Base-by-base conservation (phyloP, 768 basidiomycete genomes). In the Leccinum variicolor region DNA sequence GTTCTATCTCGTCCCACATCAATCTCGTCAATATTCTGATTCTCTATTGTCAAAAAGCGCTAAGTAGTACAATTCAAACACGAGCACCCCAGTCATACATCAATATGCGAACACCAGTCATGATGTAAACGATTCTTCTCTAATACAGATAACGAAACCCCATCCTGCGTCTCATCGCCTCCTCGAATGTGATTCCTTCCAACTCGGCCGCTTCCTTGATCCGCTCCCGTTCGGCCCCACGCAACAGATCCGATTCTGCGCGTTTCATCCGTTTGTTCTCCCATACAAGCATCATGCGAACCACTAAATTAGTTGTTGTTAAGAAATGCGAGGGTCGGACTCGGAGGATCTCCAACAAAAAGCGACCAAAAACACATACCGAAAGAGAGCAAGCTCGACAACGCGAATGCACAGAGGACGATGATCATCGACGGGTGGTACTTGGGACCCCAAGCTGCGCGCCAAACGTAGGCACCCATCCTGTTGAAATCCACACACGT, bases 341-440 rank as follows among this genome's bases (percentile, higher is more conserved):
- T 39, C 10, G 1, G 15, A 26, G 28, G 3, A 31, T 4, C 46
- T 15, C 25, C 6, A 19, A 39, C 5, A 13, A 7, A 19, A 4
- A 19, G 8, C 2, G 21, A 13, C 26, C 10, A 23, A 25, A 14
- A 3, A 33, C 28, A 45, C 11, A n/a, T 36, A 80, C 78, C 58
- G 7, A 76, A 48, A n/a, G 73, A 65, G 17, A 80, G 68, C 1
- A 66, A 46, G 3, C 69, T 65, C 29, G 70, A 62, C 19, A 77
- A 55, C 3, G 60, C 64, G 14, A 80, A 63, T 14, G 71, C 62
- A 13, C 66, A 69, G 23, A 79, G 60, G 10, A 73, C 73, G 50
- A 87, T 83, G 41, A 75, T 74, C 82, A 87, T 84, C 1, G 84
- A 84, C 34, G 74, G 84, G 49, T 84, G 84, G 63, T 87, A 87